Base-by-base conservation (phyloP, 2,329 filamentous ascomycete species). In the Bimuria novae-zelandiae region DNA sequence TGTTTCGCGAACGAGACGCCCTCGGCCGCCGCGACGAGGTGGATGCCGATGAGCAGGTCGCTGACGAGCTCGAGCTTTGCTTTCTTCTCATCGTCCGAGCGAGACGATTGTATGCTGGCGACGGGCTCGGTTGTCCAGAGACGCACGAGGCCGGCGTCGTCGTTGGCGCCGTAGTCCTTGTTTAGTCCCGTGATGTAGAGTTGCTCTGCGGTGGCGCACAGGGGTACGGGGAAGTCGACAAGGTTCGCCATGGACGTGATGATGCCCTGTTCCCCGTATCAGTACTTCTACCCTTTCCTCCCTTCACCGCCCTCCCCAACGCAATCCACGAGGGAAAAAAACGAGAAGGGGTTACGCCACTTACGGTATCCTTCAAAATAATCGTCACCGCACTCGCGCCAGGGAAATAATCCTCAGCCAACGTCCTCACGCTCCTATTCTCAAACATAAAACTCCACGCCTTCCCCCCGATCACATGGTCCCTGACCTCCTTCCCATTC, bases 161-260 rank as follows among this genome's bases (percentile, higher is more conserved):
- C 82, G 45, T 82, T 74, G 11, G 76, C 65, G 0, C 80, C 77
- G 57, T 77, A 85, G 8, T 86, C 87, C 35, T 82, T 80, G 21
- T 81, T 76, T 7, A 88, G 70, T 12, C 80, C 84, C 23, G 82
- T 73, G 50, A 87, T 80, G 65, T 88, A 89, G 23, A 82, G 78
- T 68, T 88, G 85, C 71, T 89, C 87, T 10, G 86, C 85, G 0
- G 80, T 78, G 32, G 80, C 81, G 50, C 82, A 83, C 65, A 90
- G 81, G 0, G 84, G 84, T 1, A 81, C 81, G 0, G 84, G 80
- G 67, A 87, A 89, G 23, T 77, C 76, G 49, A 77, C 73, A 36
- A 82, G 75, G 17, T 85, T 77, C 1, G 85, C 85, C 52, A 84
- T 85, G 22, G 83, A 81, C 1, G 86, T 89, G 67, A 89, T 88